Conservation (phyloP, 2,329 filamentous ascomycete genomes). For the Colletotrichum acutatum region DNA sequence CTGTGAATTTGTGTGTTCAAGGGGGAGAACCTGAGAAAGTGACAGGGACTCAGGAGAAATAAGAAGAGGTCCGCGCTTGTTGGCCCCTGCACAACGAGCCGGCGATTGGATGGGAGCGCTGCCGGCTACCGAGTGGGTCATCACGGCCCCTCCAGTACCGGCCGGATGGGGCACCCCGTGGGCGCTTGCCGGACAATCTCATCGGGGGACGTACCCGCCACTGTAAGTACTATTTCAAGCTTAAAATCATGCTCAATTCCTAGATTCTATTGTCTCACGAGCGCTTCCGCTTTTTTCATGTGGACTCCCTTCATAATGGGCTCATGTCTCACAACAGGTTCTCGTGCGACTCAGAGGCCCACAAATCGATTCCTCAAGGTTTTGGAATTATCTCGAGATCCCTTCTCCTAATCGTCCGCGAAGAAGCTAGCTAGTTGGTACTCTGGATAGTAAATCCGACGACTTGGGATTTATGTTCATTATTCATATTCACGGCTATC, state of each 20-base stretch:
- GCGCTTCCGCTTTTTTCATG: neutral
- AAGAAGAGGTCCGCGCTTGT: conserved; percentile 23
- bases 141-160: neutral
- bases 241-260: neutral
- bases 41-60: conserved; percentile 1
- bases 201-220: too few species aligned
- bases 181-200: conserved; percentile 14
- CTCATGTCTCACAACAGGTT: neutral
- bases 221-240: conserved; percentile 18
- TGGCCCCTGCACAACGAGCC: neutral
- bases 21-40: neutral
- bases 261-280: neutral
- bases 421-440: too few species aligned
- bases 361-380: neutral
- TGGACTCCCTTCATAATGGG: neutral
- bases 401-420: neutral
- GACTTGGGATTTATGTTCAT: neutral
- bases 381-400: neutral
- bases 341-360: neutral
- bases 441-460: neutral
- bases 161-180: neutral
- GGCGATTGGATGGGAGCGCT: conserved; percentile 16
- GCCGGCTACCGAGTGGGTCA: neutral
- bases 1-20: neutral
- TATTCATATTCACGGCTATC: neutral